Evolutionary conservation across 2,329 filamentous ascomycete genomes (phyloP).

Genomic region (Teratosphaeria nubilosa): DNA sequence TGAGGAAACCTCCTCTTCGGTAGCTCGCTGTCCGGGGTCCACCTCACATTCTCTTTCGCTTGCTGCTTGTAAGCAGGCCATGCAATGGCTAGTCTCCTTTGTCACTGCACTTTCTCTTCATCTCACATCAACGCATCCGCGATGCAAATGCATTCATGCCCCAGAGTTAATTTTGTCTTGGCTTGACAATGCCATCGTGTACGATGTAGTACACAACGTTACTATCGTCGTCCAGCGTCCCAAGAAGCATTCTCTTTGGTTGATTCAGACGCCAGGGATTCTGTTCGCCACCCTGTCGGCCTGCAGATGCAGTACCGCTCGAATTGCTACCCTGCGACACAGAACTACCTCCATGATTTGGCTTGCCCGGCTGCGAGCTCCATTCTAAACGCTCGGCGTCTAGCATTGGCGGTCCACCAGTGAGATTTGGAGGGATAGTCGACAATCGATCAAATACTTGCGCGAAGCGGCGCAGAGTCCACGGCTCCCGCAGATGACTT

Average conservation of each 20-base stretch:
- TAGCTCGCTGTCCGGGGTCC: background rate
- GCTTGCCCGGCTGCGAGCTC: background rate
- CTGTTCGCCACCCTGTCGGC: constrained; percentile 12
- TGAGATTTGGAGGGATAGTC: constrained; percentile 30
- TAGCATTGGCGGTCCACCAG: constrained; percentile 8
- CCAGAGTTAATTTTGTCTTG: constrained; percentile 59
- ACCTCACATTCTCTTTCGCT: background rate
- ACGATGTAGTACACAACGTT: constrained; percentile 78
- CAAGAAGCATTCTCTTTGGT: constrained; percentile 60
- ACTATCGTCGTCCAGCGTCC: constrained; percentile 67
- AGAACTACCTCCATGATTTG: background rate
- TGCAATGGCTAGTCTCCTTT: background rate
- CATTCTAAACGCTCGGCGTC: background rate
- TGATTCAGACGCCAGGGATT: constrained; percentile 30
- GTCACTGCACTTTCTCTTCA: background rate
- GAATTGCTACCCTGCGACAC: background rate
- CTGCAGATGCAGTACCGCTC: background rate
- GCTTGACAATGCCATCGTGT: constrained; percentile 80
- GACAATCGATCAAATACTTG: constrained; percentile 54
- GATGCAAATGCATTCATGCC: background rate
- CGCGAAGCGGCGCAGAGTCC: constrained; percentile 57
- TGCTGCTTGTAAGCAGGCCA: background rate
- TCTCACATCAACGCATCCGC: background rate
- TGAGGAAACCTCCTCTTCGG: background rate
- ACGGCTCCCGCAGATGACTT: constrained; percentile 61